Evolutionary conservation across 768 basidiomycete species (phyloP).

Genomic region (Tulasnella calospora): DNA sequence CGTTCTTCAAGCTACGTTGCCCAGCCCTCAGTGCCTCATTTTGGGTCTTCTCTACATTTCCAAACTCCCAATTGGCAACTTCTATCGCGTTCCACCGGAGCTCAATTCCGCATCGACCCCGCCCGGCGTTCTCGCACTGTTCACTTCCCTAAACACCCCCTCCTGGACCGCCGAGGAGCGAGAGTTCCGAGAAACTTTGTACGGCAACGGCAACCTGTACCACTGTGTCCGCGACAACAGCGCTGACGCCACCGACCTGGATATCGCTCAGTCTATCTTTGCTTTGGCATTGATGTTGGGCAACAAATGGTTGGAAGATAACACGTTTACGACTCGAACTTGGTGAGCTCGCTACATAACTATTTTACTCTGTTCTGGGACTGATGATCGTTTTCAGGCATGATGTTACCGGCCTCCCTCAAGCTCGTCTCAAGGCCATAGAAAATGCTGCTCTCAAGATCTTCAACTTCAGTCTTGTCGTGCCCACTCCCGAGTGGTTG

Average conservation of each 20-base stretch:
- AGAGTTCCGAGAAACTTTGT: constrained; percentile 19
- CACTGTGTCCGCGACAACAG: background rate
- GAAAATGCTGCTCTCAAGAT: constrained; percentile 21
- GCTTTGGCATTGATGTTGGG: constrained; percentile 33
- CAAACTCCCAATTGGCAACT: constrained; percentile 18
- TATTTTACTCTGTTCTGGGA: background rate
- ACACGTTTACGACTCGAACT: constrained; percentile 34
- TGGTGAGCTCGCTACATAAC: constrained; percentile 30
- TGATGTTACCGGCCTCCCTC: constrained; percentile 20
- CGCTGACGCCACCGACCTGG: background rate
- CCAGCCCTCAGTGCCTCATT: constrained; percentile 20
- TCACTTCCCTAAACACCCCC: background rate
- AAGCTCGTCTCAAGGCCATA: constrained; percentile 9
- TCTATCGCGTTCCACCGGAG: background rate
- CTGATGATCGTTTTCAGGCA: constrained; percentile 13
- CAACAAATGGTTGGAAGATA: constrained; percentile 37
- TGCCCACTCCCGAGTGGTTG: background rate
- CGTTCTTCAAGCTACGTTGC: constrained; percentile 12
- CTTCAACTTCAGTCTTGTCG: constrained; percentile 14
- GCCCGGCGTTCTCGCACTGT: background rate
- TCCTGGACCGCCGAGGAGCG: constrained; percentile 1
- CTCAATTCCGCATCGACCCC: constrained; percentile 1
- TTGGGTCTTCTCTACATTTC: constrained; percentile 18
- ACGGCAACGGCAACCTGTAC: constrained; percentile 14
- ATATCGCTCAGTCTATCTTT: constrained; percentile 28